Base-by-base conservation (phyloP, 176 grass and related monocot genomes). In the Rhipidocladum racemiflorum region DNA sequence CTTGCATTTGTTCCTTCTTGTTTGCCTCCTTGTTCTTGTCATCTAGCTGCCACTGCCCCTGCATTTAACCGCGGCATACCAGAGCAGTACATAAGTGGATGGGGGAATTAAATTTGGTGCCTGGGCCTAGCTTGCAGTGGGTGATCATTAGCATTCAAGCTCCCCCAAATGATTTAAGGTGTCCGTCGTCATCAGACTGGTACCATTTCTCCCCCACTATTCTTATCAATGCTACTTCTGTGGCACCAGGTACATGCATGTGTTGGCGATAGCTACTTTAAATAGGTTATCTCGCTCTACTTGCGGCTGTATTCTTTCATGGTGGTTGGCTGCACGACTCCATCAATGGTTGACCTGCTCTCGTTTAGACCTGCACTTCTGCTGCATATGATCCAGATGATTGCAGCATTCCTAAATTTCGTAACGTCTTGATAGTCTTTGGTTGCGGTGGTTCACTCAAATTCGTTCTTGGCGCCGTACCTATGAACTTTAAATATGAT, bases 1-100 rank as follows among this genome's bases (percentile, higher is more conserved):
- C 23, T 82, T 67, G 65, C 78, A 1, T 21, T 78, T 90, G 88
- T 90, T 81, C 65, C 23, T 60, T 86, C 73, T 50, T 12, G 74
- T 68, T 83, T 67, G 84, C 84, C 61, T 73, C 30, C 18, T 78
- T 81, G 74, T 46, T 78, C 76, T 89, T 89, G 92, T 86, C 84
- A 60, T 75, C 25, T 86, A 69, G 80, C 55, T 51, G 70, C 54
- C 32, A 30, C 42, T 69, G 74, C 74, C 61, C 43, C 65, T 35
- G 72, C 83, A 89, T 82, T 85, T 72, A 82, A 55, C 0, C 68
- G 9, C 61, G 30, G 27, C 53, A 21, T 57, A 57, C 60, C 57
- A 28, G 28, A 55, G n/a, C 66, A n/a, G 75, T 49, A 62, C 46
- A 11, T n/a, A 38, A 70, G 87, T 77, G 6, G 83, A 80, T 55